These are phyloP conservation scores for Metarhizium humberi DNA, from an alignment of 2,329 filamentous ascomycete genomes.

Conservation along the genomic window DNA sequence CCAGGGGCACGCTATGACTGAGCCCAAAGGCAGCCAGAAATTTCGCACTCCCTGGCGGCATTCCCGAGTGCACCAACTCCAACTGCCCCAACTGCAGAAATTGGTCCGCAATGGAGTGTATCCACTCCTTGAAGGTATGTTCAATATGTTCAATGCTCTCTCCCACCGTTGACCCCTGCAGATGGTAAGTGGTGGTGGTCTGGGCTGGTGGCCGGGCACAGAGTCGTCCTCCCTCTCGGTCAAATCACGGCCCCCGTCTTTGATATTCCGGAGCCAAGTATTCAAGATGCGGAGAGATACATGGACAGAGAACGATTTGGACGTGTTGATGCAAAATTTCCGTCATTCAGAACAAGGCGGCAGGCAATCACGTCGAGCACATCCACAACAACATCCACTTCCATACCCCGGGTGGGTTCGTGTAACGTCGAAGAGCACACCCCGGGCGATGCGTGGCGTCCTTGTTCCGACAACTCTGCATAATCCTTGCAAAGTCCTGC, in stretches of 20 bases:
- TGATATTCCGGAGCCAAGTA: background rate
- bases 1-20: background rate
- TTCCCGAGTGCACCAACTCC: background rate
- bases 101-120: background rate
- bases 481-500: conserved; percentile 10
- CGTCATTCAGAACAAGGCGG: background rate
- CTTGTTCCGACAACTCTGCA: conserved; percentile 14
- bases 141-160: conserved; percentile 1
- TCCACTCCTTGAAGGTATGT: conserved; percentile 4
- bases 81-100: background rate
- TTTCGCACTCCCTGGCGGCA: background rate
- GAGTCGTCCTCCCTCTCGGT: background rate
- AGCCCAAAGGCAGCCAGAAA: background rate
- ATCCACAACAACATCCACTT: background rate
- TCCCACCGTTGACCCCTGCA: conserved; percentile 1
- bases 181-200: background rate
- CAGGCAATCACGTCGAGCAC: background rate
- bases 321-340: background rate
- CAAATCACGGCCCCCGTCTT: background rate
- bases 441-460: conserved; percentile 15
- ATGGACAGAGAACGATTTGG: background rate
- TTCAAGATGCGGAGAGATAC: background rate
- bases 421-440: conserved; percentile 9
- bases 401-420: conserved; percentile 5
- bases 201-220: background rate